These are phyloP conservation scores for Citrus trifoliata DNA, from an alignment of 345 rosid species.

Conservation along the genomic window DNA sequence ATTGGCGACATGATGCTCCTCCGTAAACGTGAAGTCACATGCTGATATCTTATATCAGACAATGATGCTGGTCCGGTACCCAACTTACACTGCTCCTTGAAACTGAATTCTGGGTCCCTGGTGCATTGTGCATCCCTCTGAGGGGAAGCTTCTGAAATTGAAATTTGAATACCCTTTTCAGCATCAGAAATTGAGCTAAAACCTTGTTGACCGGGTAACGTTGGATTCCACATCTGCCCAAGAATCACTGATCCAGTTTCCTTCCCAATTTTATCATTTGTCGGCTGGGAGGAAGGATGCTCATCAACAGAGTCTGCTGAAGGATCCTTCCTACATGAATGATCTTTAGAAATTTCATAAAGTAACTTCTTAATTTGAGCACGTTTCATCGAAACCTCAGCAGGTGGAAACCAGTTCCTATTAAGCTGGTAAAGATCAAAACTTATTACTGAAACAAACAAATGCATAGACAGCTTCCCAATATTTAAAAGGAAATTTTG, in stretches of 20 bases:
- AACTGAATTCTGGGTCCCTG: slow-evolving; percentile 36
- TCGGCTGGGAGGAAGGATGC: slow-evolving; percentile 20
- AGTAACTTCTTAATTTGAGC: slow-evolving; percentile 56
- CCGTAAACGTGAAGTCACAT: slow-evolving; percentile 13
- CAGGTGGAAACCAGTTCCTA: slow-evolving; percentile 76
- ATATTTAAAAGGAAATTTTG: background rate
- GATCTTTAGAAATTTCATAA: slow-evolving; percentile 54
- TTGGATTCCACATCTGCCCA: slow-evolving; percentile 32
- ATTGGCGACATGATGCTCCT: slow-evolving; percentile 40
- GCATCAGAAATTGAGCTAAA: slow-evolving; percentile 29
- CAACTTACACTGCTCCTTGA: slow-evolving; percentile 36
- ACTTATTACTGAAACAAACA: background rate
- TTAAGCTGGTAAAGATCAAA: slow-evolving; percentile 52
- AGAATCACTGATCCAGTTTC: slow-evolving; percentile 32
- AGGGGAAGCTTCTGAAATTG: slow-evolving; percentile 26
- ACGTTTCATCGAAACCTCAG: slow-evolving; percentile 84
- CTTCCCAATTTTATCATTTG: slow-evolving; percentile 28
- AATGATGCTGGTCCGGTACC: slow-evolving; percentile 33
- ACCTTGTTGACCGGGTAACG: slow-evolving; percentile 26
- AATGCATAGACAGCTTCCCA: background rate
- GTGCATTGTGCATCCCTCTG: slow-evolving; percentile 22
- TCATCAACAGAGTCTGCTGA: slow-evolving; percentile 32
- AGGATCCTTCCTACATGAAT: slow-evolving; percentile 21
- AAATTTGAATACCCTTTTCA: slow-evolving; percentile 36
- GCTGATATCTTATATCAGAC: slow-evolving; percentile 19